Evolutionary conservation across 768 basidiomycete species (phyloP).

Genomic region (Dacryopinax primogenitus): DNA sequence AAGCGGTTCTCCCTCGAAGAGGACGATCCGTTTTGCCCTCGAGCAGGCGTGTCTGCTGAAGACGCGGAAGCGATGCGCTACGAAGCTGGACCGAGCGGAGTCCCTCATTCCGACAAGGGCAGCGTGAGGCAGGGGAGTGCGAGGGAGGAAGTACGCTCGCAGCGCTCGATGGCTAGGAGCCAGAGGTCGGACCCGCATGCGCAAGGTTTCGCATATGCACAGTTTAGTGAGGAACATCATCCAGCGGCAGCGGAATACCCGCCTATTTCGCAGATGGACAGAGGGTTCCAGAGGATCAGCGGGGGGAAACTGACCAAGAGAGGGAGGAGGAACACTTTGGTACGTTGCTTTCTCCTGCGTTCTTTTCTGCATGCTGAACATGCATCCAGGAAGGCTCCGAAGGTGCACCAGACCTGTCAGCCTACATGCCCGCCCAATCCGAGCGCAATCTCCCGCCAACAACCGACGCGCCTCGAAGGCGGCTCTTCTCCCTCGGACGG

Average conservation of each 20-base stretch:
- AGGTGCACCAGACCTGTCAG: not conserved
- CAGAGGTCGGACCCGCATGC: too few relatives aligned
- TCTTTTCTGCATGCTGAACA: not conserved
- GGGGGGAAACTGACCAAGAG: not conserved
- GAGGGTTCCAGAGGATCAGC: not conserved
- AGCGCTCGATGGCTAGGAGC: not conserved
- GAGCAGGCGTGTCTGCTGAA: not conserved
- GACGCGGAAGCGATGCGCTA: slow-evolving; percentile 3
- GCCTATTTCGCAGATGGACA: not conserved
- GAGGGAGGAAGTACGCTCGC: not conserved
- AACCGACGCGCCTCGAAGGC: not conserved
- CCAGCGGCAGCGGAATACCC: not conserved
- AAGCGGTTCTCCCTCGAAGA: not conserved
- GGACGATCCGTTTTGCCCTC: not conserved
- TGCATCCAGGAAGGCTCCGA: not conserved
- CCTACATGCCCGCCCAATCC: not conserved
- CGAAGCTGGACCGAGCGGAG: slow-evolving; percentile 3
- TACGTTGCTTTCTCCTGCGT: not conserved
- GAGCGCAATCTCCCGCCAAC: not conserved
- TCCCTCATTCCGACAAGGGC: not conserved
- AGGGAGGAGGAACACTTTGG: not conserved
- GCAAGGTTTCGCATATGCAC: too few relatives aligned
- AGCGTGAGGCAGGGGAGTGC: not conserved
- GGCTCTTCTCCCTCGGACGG: not conserved
- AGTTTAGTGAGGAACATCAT: slow-evolving; percentile 2